phyloP scores from a whole-genome alignment of 805 yeast species.

The Zygosaccharomyces lentus region DNA sequence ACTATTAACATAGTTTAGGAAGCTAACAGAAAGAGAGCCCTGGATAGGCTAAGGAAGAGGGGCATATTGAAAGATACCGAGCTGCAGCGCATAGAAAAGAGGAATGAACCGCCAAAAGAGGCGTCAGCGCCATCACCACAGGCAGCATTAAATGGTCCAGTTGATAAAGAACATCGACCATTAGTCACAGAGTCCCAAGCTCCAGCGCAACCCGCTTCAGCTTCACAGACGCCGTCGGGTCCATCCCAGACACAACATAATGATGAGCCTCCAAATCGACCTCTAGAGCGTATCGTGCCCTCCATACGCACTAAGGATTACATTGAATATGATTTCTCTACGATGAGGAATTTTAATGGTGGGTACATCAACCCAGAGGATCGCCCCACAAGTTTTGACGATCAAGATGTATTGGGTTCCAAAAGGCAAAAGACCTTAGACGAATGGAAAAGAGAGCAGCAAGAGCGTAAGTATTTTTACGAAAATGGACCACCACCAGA shows the following conservation, averaged over 20 bases:
- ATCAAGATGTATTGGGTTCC: slow-evolving; percentile 29
- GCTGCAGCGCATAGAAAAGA: slow-evolving; percentile 20
- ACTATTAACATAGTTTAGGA: slow-evolving; percentile 39
- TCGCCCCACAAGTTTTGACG: slow-evolving; percentile 18
- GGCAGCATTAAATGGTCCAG: background rate
- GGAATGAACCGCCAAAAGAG: slow-evolving; percentile 15
- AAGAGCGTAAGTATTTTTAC: slow-evolving; percentile 48
- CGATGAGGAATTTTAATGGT: slow-evolving; percentile 84
- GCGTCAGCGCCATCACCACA: background rate
- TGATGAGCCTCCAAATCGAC: slow-evolving; percentile 17
- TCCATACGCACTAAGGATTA: slow-evolving; percentile 59
- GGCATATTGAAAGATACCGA: slow-evolving; percentile 33
- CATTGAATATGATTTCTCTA: slow-evolving; percentile 81
- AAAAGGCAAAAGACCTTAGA: slow-evolving; percentile 42
- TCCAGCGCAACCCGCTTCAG: background rate
- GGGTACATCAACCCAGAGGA: slow-evolving; percentile 57
- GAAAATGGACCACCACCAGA: slow-evolving; percentile 66
- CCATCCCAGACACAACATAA: background rate
- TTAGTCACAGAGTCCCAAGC: slow-evolving; percentile 3
- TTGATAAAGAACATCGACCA: background rate
- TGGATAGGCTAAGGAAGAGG: slow-evolving; percentile 51
- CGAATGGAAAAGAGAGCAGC: slow-evolving; percentile 55
- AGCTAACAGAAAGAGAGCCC: slow-evolving; percentile 57
- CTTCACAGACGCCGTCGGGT: background rate
- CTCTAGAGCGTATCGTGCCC: slow-evolving; percentile 38